Percentiles rank a stretch among this genome's conserved stretches.
These are phyloP conservation scores for Komagataella kurtzmanii DNA, from an alignment of 805 yeast genomes.

Conservation along the genomic window DNA sequence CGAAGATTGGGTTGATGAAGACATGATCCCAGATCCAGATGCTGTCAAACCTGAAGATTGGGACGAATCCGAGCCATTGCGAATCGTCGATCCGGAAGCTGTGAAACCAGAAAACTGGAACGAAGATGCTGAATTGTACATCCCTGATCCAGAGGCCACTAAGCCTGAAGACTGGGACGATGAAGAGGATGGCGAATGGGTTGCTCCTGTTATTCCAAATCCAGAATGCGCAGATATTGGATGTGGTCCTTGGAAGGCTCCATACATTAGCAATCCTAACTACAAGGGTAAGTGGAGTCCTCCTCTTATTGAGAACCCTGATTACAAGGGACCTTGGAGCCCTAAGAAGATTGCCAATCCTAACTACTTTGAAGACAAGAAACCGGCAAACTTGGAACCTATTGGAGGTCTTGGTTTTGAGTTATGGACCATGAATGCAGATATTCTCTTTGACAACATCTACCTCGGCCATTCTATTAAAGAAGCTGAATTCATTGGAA, in stretches of 20 bases:
- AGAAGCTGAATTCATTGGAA: conserved; percentile 80
- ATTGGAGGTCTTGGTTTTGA: conserved; percentile 82
- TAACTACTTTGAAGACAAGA: conserved; percentile 40
- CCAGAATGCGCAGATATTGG: conserved; percentile 63
- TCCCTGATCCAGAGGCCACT: conserved; percentile 53
- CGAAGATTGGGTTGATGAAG: conserved; percentile 68
- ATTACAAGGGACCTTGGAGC: conserved; percentile 66
- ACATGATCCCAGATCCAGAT: conserved; percentile 54
- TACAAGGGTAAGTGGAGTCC: conserved; percentile 73
- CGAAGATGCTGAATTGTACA: conserved; percentile 41
- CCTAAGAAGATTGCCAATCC: conserved; percentile 63
- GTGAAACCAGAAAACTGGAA: conserved; percentile 71
- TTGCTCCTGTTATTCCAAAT: conserved; percentile 54
- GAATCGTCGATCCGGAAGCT: conserved; percentile 56
- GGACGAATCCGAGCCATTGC: conserved; percentile 58
- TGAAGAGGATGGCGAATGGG: conserved; percentile 81
- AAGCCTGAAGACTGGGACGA: conserved; percentile 82
- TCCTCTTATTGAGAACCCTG: conserved; percentile 59
- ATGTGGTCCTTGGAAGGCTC: conserved; percentile 76
- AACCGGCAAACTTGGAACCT: conserved; percentile 48
- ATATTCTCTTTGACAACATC: conserved; percentile 69
- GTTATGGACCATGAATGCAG: conserved; percentile 73
- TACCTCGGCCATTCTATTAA: conserved; percentile 74
- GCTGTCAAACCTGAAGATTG: conserved; percentile 70
- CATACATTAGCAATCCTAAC: conserved; percentile 49